Base-by-base conservation (phyloP, 441 rosid genomes). In the Codiaeum variegatum region DNA sequence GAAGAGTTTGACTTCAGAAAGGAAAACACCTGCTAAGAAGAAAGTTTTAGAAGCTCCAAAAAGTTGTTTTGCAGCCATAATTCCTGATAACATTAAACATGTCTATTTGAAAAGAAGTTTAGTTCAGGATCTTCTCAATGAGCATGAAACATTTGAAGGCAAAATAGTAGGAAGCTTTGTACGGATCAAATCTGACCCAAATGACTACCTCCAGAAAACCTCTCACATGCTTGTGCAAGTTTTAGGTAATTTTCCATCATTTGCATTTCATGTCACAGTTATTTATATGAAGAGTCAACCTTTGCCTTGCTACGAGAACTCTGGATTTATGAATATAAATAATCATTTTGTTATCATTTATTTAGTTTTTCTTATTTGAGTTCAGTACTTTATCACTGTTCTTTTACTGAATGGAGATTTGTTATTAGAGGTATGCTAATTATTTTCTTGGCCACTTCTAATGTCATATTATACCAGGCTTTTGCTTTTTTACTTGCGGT, bases 141-240 rank as follows among this genome's bases (percentile, higher is more conserved):
- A 87, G 23, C 78, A 72, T 2, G 83, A 86, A 46, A 77, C 78
- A 18, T 83, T 86, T 74, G 79, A 82, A 58, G 70, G 69, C 6
- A 89, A 87, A 80, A 26, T 89, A 38, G 52, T 85, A 0, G 90
- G 94, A 76, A 86, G 90, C 79, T 83, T 87, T 46, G 90, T 89
- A 28, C 82, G 88, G 76, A 78, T 89, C 52, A 86, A 79, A 75
- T 71, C 81, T 38, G 87, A 87, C 74, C 90, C 87, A 0, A 66
- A 79, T 71, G 88, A 83, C 68, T 75, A 71, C 75, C 74, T 77
- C 34, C 87, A 76, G 72, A 87, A 77, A 76, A 83, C 84, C 75
- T 80, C 86, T 52, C 77, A 84, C 75, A 73, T 81, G 76, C 85
- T 89, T 51, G 81, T 85, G 76, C 85, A 82, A 79, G 90, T 89